Base-by-base conservation (phyloP, 352 stramenopile genomes). In the Phytophthora sp. region DNA sequence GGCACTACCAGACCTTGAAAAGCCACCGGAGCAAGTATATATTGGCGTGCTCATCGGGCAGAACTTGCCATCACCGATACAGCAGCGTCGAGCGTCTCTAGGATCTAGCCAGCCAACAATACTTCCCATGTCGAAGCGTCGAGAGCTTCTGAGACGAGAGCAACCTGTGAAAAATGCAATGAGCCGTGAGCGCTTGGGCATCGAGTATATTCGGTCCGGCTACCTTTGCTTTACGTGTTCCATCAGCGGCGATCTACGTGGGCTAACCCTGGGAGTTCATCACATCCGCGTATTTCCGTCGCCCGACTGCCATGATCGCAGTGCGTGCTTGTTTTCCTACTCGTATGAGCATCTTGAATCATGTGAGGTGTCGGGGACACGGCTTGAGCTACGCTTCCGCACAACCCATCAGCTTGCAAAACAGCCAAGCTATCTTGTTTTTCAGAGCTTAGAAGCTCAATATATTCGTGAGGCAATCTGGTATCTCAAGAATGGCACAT, bases 281-380 rank as follows among this genome's bases (percentile, higher is more conserved):
- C 75, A 79, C 45, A 56, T 91, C n/a, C 79, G 62, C 4, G 73
- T 89, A 17, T 89, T 84, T 26, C 81, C 81, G 4, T 82, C 79
- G 0, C 69, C 78, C 0, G 77, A 91, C 28, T 84, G 68, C 27
- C 65, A 74, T 34, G 80, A 89, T 23, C 74, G 76, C n/a, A 88
- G 70, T 17, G 84, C 84, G 10, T 91, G 74, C 42, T 64, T 91
- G 43, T 89, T 92, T 58, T 86, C 72, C 28, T 92, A 92, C 35
- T 44, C 43, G 10, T 91, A 89, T 50, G 76, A 85, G 10, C 64
- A 77, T 41, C 54, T 92, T 3, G 79, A 87, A 15, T 65, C 60
- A 1, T 93, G 82, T 32, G 70, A 88, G 34, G 70, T 77, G 1
- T 37, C 51, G 5, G 64, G 65, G 6, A 75, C 68, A 4, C 71